These are phyloP conservation scores for Williopsis jadinii DNA, from an alignment of 1,139 yeast genomes.

Conservation along the genomic window DNA sequence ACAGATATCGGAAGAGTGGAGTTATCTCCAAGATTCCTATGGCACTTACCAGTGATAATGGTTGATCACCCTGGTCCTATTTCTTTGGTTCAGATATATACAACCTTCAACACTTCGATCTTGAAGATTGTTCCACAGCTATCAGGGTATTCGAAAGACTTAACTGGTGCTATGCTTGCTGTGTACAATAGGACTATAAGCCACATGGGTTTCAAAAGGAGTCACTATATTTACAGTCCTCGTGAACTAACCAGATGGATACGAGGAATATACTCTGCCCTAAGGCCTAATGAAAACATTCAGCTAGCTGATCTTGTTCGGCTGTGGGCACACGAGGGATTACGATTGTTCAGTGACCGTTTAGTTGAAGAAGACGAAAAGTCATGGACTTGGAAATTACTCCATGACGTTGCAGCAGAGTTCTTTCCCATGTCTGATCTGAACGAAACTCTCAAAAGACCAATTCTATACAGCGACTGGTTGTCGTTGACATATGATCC, in stretches of 20 bases:
- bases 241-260: slow-evolving; percentile 90
- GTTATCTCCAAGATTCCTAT: slow-evolving; percentile 56
- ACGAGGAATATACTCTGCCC: slow-evolving; percentile 62
- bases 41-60: slow-evolving; percentile 62
- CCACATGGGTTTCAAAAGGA: slow-evolving; percentile 31
- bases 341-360: slow-evolving; percentile 72
- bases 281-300: slow-evolving; percentile 13
- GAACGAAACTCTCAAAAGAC: slow-evolving; percentile 33
- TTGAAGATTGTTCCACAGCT: slow-evolving; percentile 59
- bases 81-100: slow-evolving; percentile 65
- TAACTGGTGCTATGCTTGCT: slow-evolving; percentile 62
- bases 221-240: slow-evolving; percentile 78
- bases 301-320: slow-evolving; percentile 43
- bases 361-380: slow-evolving; percentile 44
- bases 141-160: slow-evolving; percentile 41
- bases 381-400: slow-evolving; percentile 42
- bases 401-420: slow-evolving; percentile 31
- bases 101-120: slow-evolving; percentile 48
- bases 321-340: slow-evolving; percentile 78
- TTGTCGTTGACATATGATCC: slow-evolving; percentile 55
- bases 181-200: slow-evolving; percentile 44
- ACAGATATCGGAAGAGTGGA: slow-evolving; percentile 67
- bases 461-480: slow-evolving; percentile 71
- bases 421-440: slow-evolving; percentile 45
- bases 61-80: slow-evolving; percentile 73